Conservation (phyloP, 2,329 filamentous ascomycete species). For the Cladophialophora immunda region DNA sequence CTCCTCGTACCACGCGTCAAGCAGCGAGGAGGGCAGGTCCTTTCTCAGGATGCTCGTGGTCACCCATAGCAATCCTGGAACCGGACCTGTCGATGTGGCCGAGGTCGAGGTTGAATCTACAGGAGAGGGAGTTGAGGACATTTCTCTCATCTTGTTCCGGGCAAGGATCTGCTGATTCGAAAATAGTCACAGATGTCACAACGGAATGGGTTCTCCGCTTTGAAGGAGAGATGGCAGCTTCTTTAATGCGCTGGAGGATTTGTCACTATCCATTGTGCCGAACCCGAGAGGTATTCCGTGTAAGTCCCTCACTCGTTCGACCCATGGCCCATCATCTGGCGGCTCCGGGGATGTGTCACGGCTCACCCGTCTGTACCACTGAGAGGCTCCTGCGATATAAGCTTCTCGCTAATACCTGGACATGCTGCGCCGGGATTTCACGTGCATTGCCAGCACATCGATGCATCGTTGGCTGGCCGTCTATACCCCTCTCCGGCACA, state of each 20-base stretch:
- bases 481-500: not conserved
- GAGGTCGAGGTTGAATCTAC: slow-evolving; percentile 52
- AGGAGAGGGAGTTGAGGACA: slow-evolving; percentile 48
- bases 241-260: not conserved
- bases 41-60: slow-evolving; percentile 29
- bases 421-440: not conserved
- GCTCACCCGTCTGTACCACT: not conserved
- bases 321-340: not conserved
- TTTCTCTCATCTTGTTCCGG: not conserved
- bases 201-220: not conserved
- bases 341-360: not conserved
- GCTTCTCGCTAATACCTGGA: not conserved
- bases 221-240: not conserved
- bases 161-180: not conserved
- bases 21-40: slow-evolving; percentile 11
- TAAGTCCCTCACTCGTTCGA: not conserved
- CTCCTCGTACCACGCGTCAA: slow-evolving; percentile 33
- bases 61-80: slow-evolving; percentile 28
- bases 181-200: not conserved
- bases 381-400: not conserved
- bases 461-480: not conserved
- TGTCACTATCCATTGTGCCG: not conserved
- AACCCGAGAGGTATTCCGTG: not conserved
- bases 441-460: slow-evolving; percentile 25
- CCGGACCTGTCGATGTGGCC: slow-evolving; percentile 53